A percentile compares a stretch with the other conserved stretches of the same genome.
phyloP scores from a whole-genome alignment of 495 filamentous ascomycete genomes.

The Aspergillus leporis region DNA sequence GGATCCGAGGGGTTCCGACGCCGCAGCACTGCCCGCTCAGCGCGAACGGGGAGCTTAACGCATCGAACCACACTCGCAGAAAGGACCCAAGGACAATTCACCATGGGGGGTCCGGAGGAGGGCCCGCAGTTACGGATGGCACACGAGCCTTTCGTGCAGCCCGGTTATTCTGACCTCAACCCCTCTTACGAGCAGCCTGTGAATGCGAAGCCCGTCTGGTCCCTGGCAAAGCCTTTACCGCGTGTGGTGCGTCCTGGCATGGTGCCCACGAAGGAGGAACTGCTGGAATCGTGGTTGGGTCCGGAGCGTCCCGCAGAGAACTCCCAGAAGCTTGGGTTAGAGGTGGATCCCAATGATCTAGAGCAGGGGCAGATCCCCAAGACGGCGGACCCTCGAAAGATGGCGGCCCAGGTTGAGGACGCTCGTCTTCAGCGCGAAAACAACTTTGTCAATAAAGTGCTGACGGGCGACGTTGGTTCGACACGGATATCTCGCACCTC shows the following conservation, averaged over 20 bases:
- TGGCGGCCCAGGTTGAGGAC: slow-evolving; percentile 46
- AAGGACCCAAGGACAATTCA: slow-evolving; percentile 37
- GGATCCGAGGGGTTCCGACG: slow-evolving; percentile 18
- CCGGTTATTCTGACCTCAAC: slow-evolving; percentile 46
- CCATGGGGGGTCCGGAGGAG: slow-evolving; percentile 39
- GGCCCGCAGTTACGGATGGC: slow-evolving; percentile 34
- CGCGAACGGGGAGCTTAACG: slow-evolving; percentile 21
- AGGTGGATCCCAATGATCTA: slow-evolving; percentile 42
- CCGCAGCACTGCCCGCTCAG: slow-evolving; percentile 16
- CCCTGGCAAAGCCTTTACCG: slow-evolving; percentile 50
- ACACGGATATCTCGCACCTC: slow-evolving; percentile 33
- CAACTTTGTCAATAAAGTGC: slow-evolving; percentile 41
- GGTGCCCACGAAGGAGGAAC: slow-evolving; percentile 42
- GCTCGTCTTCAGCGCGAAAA: slow-evolving; percentile 42
- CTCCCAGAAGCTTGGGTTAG: slow-evolving; percentile 36
- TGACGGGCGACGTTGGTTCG: slow-evolving; percentile 30
- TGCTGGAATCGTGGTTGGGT: slow-evolving; percentile 30
- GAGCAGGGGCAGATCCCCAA: slow-evolving; percentile 37
- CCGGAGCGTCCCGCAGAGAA: slow-evolving; percentile 35
- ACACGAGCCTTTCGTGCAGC: slow-evolving; percentile 45
- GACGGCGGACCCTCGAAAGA: slow-evolving; percentile 35
- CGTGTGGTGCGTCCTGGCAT: slow-evolving; percentile 48
- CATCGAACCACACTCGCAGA: slow-evolving; percentile 33
- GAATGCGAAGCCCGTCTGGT: slow-evolving; percentile 49
- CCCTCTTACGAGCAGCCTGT: slow-evolving; percentile 43